Percentiles rank a stretch among this genome's conserved stretches.
These are phyloP conservation scores for Cucurbita pepo DNA, from an alignment of 306 rosid species.

Conservation along the genomic window DNA sequence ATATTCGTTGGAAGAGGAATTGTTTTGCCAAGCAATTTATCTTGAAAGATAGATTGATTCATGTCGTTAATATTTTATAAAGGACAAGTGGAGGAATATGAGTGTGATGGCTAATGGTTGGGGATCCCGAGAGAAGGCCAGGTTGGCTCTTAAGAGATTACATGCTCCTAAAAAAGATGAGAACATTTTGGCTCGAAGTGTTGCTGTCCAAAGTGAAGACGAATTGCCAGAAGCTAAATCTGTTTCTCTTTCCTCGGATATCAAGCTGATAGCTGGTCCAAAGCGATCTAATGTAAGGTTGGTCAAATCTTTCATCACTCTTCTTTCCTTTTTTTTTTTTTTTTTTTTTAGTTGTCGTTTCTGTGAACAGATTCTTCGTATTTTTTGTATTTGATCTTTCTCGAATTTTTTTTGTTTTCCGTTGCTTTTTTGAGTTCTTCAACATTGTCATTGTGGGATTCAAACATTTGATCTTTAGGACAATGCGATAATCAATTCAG, in stretches of 20 bases:
- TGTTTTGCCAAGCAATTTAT: not conserved
- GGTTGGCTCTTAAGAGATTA: constrained; percentile 42
- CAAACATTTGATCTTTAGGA: not conserved
- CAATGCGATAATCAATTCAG: not conserved
- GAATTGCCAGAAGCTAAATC: constrained; percentile 48
- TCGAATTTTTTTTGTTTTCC: not conserved
- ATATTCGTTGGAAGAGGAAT: not conserved
- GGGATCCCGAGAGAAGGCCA: constrained; percentile 77
- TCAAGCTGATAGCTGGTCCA: constrained; percentile 33
- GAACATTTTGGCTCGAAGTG: constrained; percentile 16
- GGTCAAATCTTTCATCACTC: constrained; percentile 3
- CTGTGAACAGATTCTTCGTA: not conserved
- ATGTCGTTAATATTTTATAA: not conserved
- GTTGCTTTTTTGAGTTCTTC: not conserved
- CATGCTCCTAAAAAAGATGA: constrained; percentile 58
- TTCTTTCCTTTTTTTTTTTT: not conserved
- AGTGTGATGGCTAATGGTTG: constrained; percentile 92
- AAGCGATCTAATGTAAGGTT: constrained; percentile 68
- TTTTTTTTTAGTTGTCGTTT: not conserved
- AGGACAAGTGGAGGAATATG: constrained; percentile 99
- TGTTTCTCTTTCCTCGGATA: constrained; percentile 40
- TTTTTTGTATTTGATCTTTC: not conserved
- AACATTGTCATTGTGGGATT: not conserved
- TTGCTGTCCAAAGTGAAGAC: constrained; percentile 58
- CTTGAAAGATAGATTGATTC: not conserved